Conservation (phyloP, 73 alveolate genomes). For the Paraurostyla sp. region DNA sequence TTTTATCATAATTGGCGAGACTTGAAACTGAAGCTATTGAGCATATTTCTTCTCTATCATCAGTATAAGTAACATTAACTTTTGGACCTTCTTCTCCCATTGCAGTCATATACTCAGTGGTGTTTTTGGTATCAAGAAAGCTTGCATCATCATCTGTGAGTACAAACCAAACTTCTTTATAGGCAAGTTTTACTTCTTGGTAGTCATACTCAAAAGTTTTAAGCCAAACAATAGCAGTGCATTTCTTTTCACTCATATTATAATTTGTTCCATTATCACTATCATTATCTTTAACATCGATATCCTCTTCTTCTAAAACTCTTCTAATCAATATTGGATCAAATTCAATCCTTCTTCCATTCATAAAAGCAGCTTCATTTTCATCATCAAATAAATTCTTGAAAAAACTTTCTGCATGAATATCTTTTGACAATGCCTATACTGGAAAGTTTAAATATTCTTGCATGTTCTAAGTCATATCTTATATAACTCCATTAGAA, state of each 20-base stretch:
- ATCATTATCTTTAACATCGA: constrained; percentile 51
- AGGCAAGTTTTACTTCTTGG: constrained; percentile 34
- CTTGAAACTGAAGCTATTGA: constrained; percentile 58
- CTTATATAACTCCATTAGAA: constrained; percentile 16
- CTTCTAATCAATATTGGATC: background rate
- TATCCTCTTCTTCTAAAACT: constrained; percentile 43
- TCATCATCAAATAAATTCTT: constrained; percentile 59
- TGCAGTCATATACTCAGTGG: constrained; percentile 62
- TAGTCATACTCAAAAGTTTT: constrained; percentile 56
- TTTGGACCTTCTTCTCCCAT: constrained; percentile 61
- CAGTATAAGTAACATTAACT: constrained; percentile 59
- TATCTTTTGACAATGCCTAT: constrained; percentile 36
- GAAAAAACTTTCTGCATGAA: constrained; percentile 31
- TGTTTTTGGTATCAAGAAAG: constrained; percentile 45
- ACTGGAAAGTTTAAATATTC: constrained; percentile 46
- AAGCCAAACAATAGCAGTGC: constrained; percentile 67
- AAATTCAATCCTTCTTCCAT: constrained; percentile 42
- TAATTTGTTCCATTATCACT: constrained; percentile 26
- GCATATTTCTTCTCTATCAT: constrained; percentile 65
- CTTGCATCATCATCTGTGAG: constrained; percentile 58
- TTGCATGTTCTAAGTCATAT: constrained; percentile 39
- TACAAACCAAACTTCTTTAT: constrained; percentile 62
- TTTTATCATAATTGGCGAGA: constrained; percentile 61
- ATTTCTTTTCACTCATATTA: constrained; percentile 42
- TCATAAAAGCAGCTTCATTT: constrained; percentile 32